Evolutionary conservation across 805 yeast genomes (phyloP).

Genomic region (Zygoascus tannicola): DNA sequence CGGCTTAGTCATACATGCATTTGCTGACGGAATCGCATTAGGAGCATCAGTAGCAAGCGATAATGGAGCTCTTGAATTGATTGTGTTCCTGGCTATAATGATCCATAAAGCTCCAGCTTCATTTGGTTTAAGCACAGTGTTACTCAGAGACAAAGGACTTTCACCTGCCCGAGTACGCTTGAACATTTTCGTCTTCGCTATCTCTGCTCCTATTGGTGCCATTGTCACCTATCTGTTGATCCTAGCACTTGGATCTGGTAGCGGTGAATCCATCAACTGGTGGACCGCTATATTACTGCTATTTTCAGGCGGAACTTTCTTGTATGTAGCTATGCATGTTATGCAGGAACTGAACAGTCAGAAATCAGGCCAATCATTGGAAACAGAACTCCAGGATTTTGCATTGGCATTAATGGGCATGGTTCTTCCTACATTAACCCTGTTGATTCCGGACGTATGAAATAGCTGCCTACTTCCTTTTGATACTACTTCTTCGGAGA

Average conservation of each 20-base stretch:
- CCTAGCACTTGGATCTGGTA: constrained; percentile 18
- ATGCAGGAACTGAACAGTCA: constrained; percentile 31
- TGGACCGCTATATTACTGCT: constrained; percentile 44
- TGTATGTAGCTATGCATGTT: constrained; percentile 62
- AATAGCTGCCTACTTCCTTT: constrained; percentile 7
- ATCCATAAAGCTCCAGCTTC: constrained; percentile 70
- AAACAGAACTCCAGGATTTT: constrained; percentile 4
- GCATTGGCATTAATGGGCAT: constrained; percentile 18
- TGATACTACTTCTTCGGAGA: constrained; percentile 18
- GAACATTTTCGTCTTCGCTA: constrained; percentile 46
- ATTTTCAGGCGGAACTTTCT: constrained; percentile 64
- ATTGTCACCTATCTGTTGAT: constrained; percentile 37
- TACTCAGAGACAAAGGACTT: constrained; percentile 33
- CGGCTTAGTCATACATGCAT: constrained; percentile 57
- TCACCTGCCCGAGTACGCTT: constrained; percentile 29
- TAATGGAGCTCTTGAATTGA: constrained; percentile 30
- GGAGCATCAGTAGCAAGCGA: constrained; percentile 46
- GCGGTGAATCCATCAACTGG: constrained; percentile 24
- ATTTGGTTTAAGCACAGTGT: constrained; percentile 52
- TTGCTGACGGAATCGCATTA: constrained; percentile 65
- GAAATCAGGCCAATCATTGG: neutral
- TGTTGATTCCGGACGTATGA: constrained; percentile 22
- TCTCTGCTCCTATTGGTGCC: constrained; percentile 56
- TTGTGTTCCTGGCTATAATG: constrained; percentile 53
- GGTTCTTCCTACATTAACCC: constrained; percentile 26